Evolutionary conservation across 1,139 yeast genomes (phyloP), one percentile per base, ranked within the genome.

Genomic region (Eremothecium coryli): DNA sequence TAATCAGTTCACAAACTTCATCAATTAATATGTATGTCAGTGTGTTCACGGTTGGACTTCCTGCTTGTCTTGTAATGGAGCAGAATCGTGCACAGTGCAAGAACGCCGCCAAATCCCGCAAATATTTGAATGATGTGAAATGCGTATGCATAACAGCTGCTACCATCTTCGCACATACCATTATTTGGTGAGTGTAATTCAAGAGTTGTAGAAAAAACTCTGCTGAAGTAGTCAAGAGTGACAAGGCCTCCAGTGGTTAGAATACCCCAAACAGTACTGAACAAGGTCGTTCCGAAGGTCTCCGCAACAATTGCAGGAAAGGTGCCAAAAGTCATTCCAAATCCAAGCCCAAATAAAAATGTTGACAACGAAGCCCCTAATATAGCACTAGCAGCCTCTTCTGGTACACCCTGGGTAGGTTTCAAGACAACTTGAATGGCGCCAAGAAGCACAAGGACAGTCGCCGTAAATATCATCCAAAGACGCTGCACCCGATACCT

Each of bases 221-320:
- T 66, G 46, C 48, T 71, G 58, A 36, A 70, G 54, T 44, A 41
- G 29, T 47, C 55, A 9, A 62, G 58, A 5, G 58, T 53, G 5
- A 61, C 15, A 12, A 70, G 50, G 2, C 72, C 71, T 32, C 80
- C 76, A 1, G 81, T 73, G 18, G 79, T 75, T 45, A 78, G 61
- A 18, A 77, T 51, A 0, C 94, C 93, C 94, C 95, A 85, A 26
- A 82, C 70, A 26, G 85, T 79, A 35, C 86, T 77, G 54, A 82
- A 82, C 25, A 76, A 70, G 12, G 64, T 65, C 50, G 84, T 70
- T 17, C 88, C 88, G 60, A 82, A 84, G 10, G 74, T 63, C 46
- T 85, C 95, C 1, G 90, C 76, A 18, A 82, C 65, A 16, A 82
- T 73, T 1, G 90, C 80, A 0, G 95, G 95, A 54, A 75, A 81